These are phyloP conservation scores for Gracilaria gracilis DNA, from an alignment of 23 red algal genomes.

Conservation along the genomic window DNA sequence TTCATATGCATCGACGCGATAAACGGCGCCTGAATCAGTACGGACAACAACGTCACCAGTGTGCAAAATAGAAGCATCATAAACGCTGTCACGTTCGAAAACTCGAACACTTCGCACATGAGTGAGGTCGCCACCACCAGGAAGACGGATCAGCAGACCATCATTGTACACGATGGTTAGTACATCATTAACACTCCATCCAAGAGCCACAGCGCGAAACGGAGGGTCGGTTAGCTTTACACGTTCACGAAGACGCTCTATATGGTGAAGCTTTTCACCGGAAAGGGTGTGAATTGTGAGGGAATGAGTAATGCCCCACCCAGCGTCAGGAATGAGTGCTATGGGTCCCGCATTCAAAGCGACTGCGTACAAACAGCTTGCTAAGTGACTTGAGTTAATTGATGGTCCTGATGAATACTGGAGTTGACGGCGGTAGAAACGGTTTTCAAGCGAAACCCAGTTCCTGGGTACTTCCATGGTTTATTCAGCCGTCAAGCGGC, in stretches of 20 bases:
- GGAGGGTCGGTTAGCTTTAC: constrained; percentile 29
- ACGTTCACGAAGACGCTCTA: constrained; percentile 46
- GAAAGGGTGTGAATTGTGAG: constrained; percentile 44
- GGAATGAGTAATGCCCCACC: constrained; percentile 60
- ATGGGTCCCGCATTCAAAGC: constrained; percentile 49
- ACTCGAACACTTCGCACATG: not conserved
- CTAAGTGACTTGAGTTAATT: not conserved
- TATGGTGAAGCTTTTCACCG: constrained; percentile 29
- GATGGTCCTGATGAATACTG: constrained; percentile 20
- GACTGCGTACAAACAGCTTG: constrained; percentile 36
- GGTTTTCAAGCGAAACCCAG: constrained; percentile 73
- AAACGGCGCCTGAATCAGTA: constrained; percentile 47
- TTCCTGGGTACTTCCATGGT: not conserved
- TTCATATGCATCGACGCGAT: constrained; percentile 30
- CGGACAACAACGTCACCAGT: constrained; percentile 55
- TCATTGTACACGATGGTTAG: constrained; percentile 78
- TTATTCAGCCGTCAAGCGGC: not conserved
- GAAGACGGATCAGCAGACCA: constrained; percentile 53
- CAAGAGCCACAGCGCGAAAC: constrained; percentile 57
- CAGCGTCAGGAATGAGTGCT: constrained; percentile 66
- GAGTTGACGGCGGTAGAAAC: constrained; percentile 57
- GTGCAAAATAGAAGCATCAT: constrained; percentile 59
- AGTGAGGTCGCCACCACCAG: constrained; percentile 26
- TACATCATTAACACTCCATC: constrained; percentile 59
- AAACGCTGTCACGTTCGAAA: constrained; percentile 45